These are phyloP conservation scores for Quercus aquifolioides DNA, from an alignment of 306 rosid species.

Conservation along the genomic window DNA sequence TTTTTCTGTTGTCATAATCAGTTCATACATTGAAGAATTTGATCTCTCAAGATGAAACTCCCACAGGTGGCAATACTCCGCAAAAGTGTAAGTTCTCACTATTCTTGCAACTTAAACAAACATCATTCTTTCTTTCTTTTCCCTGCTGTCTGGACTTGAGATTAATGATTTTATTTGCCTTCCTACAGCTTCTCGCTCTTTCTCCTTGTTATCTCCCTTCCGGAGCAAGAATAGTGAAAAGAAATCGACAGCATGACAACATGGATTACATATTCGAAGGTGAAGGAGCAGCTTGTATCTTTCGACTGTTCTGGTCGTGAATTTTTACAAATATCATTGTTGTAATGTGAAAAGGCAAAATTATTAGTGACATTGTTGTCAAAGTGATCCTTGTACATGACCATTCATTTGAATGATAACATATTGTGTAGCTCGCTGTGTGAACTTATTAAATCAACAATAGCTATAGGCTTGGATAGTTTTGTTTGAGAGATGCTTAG, in stretches of 20 bases:
- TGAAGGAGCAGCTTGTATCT: conserved; percentile 4
- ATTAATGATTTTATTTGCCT: conserved; percentile 11
- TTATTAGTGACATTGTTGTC: conserved; percentile 4
- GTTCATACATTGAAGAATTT: conserved; percentile 83
- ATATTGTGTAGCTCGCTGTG: not conserved
- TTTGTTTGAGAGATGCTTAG: not conserved
- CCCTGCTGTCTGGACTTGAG: conserved; percentile 15
- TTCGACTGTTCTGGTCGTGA: not conserved
- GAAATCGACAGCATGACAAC: conserved; percentile 47
- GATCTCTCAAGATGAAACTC: conserved; percentile 81
- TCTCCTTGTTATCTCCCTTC: conserved; percentile 92
- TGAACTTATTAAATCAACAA: not conserved
- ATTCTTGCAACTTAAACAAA: conserved; percentile 9
- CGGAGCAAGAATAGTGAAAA: conserved; percentile 81
- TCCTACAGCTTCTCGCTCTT: conserved; percentile 77
- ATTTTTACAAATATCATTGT: not conserved
- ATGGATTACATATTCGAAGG: conserved; percentile 11
- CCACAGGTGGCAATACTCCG: conserved; percentile 49
- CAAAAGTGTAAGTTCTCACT: conserved; percentile 68
- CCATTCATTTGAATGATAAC: conserved; percentile 2
- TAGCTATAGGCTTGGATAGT: not conserved
- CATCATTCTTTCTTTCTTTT: conserved; percentile 1
- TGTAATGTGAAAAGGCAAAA: not conserved
- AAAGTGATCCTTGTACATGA: conserved; percentile 13
- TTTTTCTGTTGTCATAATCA: conserved; percentile 29